A percentile compares a stretch with the other conserved stretches of the same genome.
phyloP scores from a whole-genome alignment of 2,329 filamentous ascomycete species.

The Alternaria angustiovoidea region DNA sequence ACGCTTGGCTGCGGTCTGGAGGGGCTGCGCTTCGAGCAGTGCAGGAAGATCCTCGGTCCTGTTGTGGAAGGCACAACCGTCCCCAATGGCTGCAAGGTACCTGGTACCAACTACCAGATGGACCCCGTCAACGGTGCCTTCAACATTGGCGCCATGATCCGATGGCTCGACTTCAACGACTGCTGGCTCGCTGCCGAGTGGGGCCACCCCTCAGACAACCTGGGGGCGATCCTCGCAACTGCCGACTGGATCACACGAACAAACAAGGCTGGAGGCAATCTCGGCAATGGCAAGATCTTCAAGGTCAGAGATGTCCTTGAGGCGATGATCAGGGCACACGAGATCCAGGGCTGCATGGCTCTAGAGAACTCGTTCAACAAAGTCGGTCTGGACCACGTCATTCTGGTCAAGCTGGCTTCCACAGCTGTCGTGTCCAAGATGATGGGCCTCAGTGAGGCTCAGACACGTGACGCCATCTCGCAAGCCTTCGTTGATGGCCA shows the following conservation, averaged over 20 bases:
- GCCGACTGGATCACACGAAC: conserved; percentile 98
- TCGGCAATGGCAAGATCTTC: conserved; percentile 77
- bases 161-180: conserved; percentile 99
- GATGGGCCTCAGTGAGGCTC: conserved; percentile 85
- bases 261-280: conserved; percentile 81
- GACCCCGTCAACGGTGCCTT: conserved; percentile 96
- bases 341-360: conserved; percentile 96
- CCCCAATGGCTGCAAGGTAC: conserved; percentile 89
- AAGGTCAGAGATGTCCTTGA: conserved; percentile 91
- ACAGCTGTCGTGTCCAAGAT: conserved; percentile 95
- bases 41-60: conserved; percentile 91
- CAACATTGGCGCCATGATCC: conserved; percentile 98
- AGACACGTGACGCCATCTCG: conserved; percentile 94
- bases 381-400: conserved; percentile 96
- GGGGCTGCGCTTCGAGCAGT: conserved; percentile 94
- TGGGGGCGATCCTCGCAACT: conserved; percentile 94
- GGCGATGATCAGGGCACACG: conserved; percentile 98
- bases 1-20: conserved; percentile 96
- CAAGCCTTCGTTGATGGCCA: conserved; percentile 99
- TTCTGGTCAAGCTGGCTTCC: conserved; percentile 96
- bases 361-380: conserved; percentile 99
- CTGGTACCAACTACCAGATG: conserved; percentile 90
- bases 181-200: conserved; percentile 99
- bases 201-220: conserved; percentile 98
- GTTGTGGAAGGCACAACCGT: conserved; percentile 89